Evolutionary conservation across 768 basidiomycete genomes (phyloP).

Genomic region (Boletus pseudopeckii): DNA sequence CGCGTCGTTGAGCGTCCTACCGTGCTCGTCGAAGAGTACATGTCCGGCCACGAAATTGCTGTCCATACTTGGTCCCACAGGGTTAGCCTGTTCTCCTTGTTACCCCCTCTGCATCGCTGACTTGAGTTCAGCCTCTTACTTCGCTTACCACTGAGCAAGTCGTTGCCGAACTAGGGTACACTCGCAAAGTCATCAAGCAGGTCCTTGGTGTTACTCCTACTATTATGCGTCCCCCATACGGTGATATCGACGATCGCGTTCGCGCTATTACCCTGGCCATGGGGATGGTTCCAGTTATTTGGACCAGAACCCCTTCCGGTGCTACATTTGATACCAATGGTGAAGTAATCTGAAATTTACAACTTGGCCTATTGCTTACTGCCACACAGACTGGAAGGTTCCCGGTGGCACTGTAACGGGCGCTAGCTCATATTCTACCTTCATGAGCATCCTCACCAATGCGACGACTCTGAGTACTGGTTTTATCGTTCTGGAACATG

Average conservation of each 20-base stretch:
- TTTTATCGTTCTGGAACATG: slow-evolving; percentile 89
- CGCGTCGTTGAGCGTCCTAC: slow-evolving; percentile 76
- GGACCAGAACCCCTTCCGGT: slow-evolving; percentile 64
- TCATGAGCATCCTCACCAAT: slow-evolving; percentile 70
- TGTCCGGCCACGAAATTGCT: slow-evolving; percentile 75
- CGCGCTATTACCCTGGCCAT: slow-evolving; percentile 87
- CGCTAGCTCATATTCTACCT: slow-evolving; percentile 60
- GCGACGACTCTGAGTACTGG: slow-evolving; percentile 60
- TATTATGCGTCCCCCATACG: slow-evolving; percentile 77
- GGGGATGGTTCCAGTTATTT: slow-evolving; percentile 89
- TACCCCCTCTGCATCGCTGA: slow-evolving; percentile 11
- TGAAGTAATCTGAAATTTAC: slow-evolving; percentile 22
- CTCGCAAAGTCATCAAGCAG: slow-evolving; percentile 76
- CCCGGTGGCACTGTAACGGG: slow-evolving; percentile 70
- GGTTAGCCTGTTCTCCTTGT: slow-evolving; percentile 31
- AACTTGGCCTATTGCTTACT: slow-evolving; percentile 6
- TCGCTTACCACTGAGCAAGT: slow-evolving; percentile 75
- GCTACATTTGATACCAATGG: slow-evolving; percentile 72
- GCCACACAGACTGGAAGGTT: slow-evolving; percentile 74
- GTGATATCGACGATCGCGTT: slow-evolving; percentile 91
- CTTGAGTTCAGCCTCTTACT: slow-evolving; percentile 50
- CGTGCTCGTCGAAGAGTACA: slow-evolving; percentile 76
- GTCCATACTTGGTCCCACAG: slow-evolving; percentile 92
- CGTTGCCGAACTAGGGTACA: slow-evolving; percentile 93
- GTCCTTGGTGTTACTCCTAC: slow-evolving; percentile 75